Percentiles rank a stretch among this genome's conserved stretches.
Evolutionary conservation across 1,139 yeast species (phyloP).

Genomic region (Blastobotrys illinoisensis): DNA sequence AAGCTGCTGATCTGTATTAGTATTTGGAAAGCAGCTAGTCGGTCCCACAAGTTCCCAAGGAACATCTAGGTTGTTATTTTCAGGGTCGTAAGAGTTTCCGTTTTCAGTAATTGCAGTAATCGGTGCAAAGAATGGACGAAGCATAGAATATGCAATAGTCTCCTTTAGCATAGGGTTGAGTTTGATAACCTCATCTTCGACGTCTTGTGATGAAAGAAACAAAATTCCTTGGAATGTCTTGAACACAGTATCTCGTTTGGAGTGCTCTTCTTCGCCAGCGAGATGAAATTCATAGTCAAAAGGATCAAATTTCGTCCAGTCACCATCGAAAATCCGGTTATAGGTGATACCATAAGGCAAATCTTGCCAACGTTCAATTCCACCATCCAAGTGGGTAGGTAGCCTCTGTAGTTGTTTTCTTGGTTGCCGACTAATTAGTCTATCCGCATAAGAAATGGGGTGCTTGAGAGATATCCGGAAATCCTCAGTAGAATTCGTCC

Average conservation of each 20-base stretch:
- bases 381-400: constrained; percentile 44
- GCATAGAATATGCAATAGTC: constrained; percentile 40
- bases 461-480: constrained; percentile 29
- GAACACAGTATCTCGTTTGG: constrained; percentile 32
- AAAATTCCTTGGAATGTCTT: constrained; percentile 49
- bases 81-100: constrained; percentile 17
- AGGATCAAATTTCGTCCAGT: constrained; percentile 48
- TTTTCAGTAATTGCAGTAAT: constrained; percentile 18
- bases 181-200: constrained; percentile 43
- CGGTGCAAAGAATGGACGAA: constrained; percentile 42
- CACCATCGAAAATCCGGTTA: constrained; percentile 36
- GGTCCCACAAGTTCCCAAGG: constrained; percentile 23
- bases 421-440: constrained; percentile 45
- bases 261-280: too few relatives aligned
- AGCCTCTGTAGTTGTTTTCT: constrained; percentile 36
- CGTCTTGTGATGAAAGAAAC: constrained; percentile 36
- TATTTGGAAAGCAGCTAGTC: constrained; percentile 16
- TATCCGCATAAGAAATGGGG: constrained; percentile 48
- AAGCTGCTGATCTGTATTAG: constrained; percentile 30
- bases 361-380: constrained; percentile 47
- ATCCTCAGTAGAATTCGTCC: constrained; percentile 11
- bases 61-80: constrained; percentile 13
- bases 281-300: constrained; percentile 28
- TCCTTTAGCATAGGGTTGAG: constrained; percentile 35
- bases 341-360: constrained; percentile 38